phyloP scores from a whole-genome alignment of 129 eudicot genomes.

The Logfia minima region DNA sequence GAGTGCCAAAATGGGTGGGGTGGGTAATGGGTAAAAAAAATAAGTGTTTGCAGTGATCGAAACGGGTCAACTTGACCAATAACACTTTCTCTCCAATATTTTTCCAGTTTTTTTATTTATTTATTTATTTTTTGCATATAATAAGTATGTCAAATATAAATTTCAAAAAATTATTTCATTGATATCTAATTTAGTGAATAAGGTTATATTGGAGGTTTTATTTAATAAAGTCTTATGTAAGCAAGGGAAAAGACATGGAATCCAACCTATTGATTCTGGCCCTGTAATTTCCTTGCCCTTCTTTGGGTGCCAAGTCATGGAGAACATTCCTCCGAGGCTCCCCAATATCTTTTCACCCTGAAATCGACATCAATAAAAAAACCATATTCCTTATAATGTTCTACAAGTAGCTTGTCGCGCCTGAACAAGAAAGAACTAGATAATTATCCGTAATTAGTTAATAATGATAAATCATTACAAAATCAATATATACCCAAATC shows the following conservation, averaged over 20 bases:
- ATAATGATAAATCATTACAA: neutral
- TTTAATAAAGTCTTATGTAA: neutral
- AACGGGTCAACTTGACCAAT: neutral
- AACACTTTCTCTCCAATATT: neutral
- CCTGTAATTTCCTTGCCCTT: conserved; percentile 65
- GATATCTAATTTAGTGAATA: neutral
- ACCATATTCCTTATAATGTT: neutral
- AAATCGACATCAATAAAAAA: conserved; percentile 23
- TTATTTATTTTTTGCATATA: neutral
- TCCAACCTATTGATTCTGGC: conserved; percentile 63
- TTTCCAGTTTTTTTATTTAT: neutral
- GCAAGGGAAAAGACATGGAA: neutral
- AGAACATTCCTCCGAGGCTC: conserved; percentile 92
- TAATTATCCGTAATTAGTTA: neutral
- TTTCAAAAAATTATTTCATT: neutral
- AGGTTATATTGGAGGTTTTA: neutral
- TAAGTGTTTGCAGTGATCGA: neutral
- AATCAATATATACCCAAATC: neutral
- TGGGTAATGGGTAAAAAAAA: neutral
- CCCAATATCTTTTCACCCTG: conserved; percentile 92
- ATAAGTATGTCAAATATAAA: neutral
- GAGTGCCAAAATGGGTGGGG: neutral
- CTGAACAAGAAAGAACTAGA: neutral
- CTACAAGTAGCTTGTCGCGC: neutral
- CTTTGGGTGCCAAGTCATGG: conserved; percentile 97